Evolutionary conservation across 169 alveolate genomes (phyloP).

Genomic region (Theileria parva): DNA sequence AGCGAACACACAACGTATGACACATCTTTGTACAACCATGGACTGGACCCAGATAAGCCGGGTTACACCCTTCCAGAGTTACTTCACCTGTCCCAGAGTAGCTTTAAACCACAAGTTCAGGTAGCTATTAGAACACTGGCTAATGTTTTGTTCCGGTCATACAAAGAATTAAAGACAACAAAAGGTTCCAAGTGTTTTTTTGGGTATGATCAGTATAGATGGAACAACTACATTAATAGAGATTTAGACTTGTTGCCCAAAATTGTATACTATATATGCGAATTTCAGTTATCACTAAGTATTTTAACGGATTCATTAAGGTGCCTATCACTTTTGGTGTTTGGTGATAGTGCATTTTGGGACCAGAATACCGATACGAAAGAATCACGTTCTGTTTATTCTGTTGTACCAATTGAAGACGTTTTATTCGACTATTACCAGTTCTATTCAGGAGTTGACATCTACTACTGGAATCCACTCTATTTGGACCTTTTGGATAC

Average conservation of each 20-base stretch:
- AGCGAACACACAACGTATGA: conserved; percentile 48
- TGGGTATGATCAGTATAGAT: conserved; percentile 38
- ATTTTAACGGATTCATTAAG: conserved; percentile 36
- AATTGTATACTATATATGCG: conserved; percentile 21
- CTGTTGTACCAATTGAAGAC: conserved; percentile 45
- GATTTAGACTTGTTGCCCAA: conserved; percentile 57
- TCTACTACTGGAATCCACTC: conserved; percentile 40
- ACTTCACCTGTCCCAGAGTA: conserved; percentile 69
- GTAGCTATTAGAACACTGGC: conserved; percentile 59
- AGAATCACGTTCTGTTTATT: not conserved
- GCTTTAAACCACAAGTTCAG: conserved; percentile 71
- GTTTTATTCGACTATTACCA: conserved; percentile 24
- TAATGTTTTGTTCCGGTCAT: conserved; percentile 31
- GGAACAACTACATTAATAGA: conserved; percentile 43
- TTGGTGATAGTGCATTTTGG: conserved; percentile 20
- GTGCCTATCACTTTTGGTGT: conserved; percentile 36
- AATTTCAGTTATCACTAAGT: not conserved
- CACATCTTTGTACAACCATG: conserved; percentile 72
- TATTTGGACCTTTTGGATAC: conserved; percentile 11
- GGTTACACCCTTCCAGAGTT: conserved; percentile 79
- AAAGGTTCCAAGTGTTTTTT: conserved; percentile 17
- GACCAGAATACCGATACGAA: not conserved
- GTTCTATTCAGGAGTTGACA: conserved; percentile 23
- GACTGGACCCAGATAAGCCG: conserved; percentile 69
- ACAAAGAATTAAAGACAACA: not conserved